Base-by-base conservation (phyloP, 1,139 yeast genomes). In the Sugiyamaella novakii region DNA sequence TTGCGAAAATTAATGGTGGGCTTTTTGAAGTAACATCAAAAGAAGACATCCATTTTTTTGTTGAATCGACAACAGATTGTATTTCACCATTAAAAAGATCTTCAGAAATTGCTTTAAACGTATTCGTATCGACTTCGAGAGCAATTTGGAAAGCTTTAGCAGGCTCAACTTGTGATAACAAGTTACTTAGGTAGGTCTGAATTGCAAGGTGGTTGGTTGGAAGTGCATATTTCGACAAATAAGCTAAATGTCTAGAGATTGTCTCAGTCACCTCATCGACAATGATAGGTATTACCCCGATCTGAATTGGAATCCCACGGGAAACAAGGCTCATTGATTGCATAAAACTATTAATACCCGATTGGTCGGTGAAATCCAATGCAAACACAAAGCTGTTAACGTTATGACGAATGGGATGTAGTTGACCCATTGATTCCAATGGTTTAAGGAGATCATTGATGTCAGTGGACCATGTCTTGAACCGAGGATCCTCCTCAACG, bases 361-460 rank as follows among this genome's bases (percentile, higher is more conserved):
- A 67, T 17, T 74, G 69, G 52, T 79, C 73, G 0, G 83, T 71
- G 31, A 88, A 69, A 56, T 85, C 83, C n/a, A 89, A 62, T 0
- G 80, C 87, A 61, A 89, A 81, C 0, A 92, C 78, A 28, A 86
- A 55, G 40, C 88, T 87, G 61, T 87, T 89, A 51, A 88, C 73
- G 61, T 92, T 92, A 56, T 86, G 89, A 46, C 75, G 75, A 36
- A 84, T 75, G 4, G 78, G 77, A 1, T 95, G 95, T 10, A 88
- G 69, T 58, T 81, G 83, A 6, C 87, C 89, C 21, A 42, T 43
- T 14, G 43, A 43, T 49, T 62, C 65, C 47, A 71, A 57, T 39
- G 69, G 59, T 31, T 68, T 63, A 24, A 69, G 69, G 69, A 62
- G 81, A 52, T 70, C 75, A 3, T 66, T 56, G 22, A 81, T 67